Conservation (phyloP, 2,329 filamentous ascomycete genomes). For the Penicillium sp. region DNA sequence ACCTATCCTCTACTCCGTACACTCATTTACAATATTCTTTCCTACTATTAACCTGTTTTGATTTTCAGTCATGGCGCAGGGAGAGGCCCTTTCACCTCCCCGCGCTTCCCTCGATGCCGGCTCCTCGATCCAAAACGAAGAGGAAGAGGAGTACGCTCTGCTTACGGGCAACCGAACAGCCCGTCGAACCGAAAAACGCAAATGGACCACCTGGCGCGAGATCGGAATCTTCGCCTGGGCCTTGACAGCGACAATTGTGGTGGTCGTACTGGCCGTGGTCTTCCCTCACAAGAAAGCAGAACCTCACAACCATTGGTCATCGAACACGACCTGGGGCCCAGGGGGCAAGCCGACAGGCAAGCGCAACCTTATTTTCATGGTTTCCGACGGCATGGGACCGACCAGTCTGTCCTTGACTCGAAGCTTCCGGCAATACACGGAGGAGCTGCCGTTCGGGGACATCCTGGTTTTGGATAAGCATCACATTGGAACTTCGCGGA, state of each 20-base stretch:
- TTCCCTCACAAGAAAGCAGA: slow-evolving; percentile 63
- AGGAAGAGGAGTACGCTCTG: slow-evolving; percentile 62
- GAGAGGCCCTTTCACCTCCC: slow-evolving; percentile 52
- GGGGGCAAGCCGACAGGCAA: slow-evolving; percentile 58
- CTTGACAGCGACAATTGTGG: slow-evolving; percentile 69
- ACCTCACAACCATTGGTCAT: slow-evolving; percentile 25
- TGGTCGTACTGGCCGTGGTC: slow-evolving; percentile 76
- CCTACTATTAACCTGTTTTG: not conserved
- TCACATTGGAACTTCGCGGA: slow-evolving; percentile 85
- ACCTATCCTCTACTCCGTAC: not conserved
- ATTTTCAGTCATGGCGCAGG: slow-evolving; percentile 33
- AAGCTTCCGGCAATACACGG: slow-evolving; percentile 74
- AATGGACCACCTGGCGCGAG: slow-evolving; percentile 65
- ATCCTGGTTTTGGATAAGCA: slow-evolving; percentile 79
- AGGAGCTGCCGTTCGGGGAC: slow-evolving; percentile 69
- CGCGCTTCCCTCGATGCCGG: slow-evolving; percentile 56
- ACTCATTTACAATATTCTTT: not conserved
- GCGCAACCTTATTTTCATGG: slow-evolving; percentile 97
- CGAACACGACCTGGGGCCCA: slow-evolving; percentile 35
- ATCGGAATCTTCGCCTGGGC: slow-evolving; percentile 78
- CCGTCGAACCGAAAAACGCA: slow-evolving; percentile 33
- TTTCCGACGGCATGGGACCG: slow-evolving; percentile 97
- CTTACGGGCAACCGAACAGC: slow-evolving; percentile 52
- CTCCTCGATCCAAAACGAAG: slow-evolving; percentile 54
- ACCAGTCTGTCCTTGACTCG: slow-evolving; percentile 83